These are phyloP conservation scores for Sungouiella blattae DNA, from an alignment of 805 yeast species.

Conservation along the genomic window DNA sequence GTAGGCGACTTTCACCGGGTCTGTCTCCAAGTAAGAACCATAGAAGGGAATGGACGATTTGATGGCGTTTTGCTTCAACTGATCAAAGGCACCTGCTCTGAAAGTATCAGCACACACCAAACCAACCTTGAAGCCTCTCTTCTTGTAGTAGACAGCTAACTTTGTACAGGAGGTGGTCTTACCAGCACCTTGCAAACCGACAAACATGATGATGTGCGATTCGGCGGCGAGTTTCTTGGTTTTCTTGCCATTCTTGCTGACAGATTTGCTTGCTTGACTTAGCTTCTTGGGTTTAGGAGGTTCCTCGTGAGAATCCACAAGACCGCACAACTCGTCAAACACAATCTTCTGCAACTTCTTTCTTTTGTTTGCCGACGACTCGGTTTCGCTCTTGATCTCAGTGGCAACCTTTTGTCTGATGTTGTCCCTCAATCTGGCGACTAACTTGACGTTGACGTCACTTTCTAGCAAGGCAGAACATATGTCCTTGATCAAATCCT, in stretches of 20 bases:
- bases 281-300: constrained; percentile 85
- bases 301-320: constrained; percentile 70
- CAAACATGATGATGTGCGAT: constrained; percentile 85
- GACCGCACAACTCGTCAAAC: constrained; percentile 83
- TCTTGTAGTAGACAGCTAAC: constrained; percentile 88
- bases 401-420: constrained; percentile 46
- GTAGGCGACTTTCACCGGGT: constrained; percentile 86
- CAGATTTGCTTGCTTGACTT: constrained; percentile 23
- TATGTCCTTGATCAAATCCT: constrained; percentile 72
- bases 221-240: constrained; percentile 14
- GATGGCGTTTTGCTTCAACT: constrained; percentile 94
- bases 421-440: constrained; percentile 69
- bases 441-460: constrained; percentile 90
- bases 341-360: constrained; percentile 88
- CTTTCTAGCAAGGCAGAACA: constrained; percentile 87
- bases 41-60: constrained; percentile 91
- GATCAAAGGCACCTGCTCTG: constrained; percentile 99
- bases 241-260: constrained; percentile 25
- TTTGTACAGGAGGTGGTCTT: constrained; percentile 97
- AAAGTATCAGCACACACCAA: constrained; percentile 98
- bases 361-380: constrained; percentile 61
- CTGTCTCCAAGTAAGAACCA: constrained; percentile 93
- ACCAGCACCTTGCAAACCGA: constrained; percentile 98
- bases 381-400: constrained; percentile 46
- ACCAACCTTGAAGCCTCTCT: constrained; percentile 92